Evolutionary conservation across 129 eudicot species (phyloP), one percentile per base, ranked within the genome.

Genomic region (Gnaphalium uliginosum): DNA sequence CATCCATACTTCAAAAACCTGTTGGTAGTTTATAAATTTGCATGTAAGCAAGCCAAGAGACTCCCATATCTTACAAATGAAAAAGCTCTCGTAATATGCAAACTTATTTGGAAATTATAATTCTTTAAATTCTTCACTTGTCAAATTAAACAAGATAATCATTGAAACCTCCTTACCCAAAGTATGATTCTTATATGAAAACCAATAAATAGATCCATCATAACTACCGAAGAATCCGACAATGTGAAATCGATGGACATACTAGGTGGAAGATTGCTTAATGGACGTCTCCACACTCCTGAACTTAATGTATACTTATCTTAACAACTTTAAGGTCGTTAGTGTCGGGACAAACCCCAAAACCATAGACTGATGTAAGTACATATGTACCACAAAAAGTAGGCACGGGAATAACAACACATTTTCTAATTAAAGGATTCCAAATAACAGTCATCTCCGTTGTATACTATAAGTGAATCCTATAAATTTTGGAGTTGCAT

Each of bases 271-370:
- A 27, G 2, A 11, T 41, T 41, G 17, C 15, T 10, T 1, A 26
- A 8, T 8, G 30, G 0, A 62, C 6, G 8, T 62, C 22, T 62
- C 78, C 78, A 74, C 30, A 1, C 21, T 2, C 46, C 29, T 5
- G 43, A 4, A 9, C 62, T 61, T 19, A 62, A 43, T 0, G 48
- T 59, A 29, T 29, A 29, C 32, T 29, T 29, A 29, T 39, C 48
- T 5, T 39, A 46, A 75, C 30, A n/a, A 74, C 11, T 18, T 43
- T 74, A 62, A 48, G 53, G 18, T 73, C 77, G 0, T 5, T 18
- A 22, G 64, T 58, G 30, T 23, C 3, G 14, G 64, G 64, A 58
- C 64, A 58, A 1, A 58, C 64, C 18, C 64, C 64, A 23, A 58
- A 58, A 58, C 39, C 39, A 33, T 33, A 33, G 7, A 33, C 39